These are phyloP conservation scores for Boletus sp. DNA, from an alignment of 768 basidiomycete species.

Conservation along the genomic window DNA sequence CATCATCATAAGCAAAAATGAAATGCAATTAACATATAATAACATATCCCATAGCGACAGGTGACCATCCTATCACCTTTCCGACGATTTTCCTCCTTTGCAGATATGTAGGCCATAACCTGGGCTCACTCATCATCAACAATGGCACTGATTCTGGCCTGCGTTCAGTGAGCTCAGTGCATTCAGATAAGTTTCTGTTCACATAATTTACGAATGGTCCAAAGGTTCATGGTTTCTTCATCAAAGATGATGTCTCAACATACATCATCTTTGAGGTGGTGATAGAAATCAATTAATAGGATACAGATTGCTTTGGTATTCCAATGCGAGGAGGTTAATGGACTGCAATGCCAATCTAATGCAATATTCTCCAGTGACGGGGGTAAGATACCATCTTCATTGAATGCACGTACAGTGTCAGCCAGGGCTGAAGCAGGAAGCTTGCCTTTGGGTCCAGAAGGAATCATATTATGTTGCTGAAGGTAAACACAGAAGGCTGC, in stretches of 20 bases:
- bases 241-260: neutral
- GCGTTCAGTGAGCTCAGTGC: neutral
- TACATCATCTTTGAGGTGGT: neutral
- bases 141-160: neutral
- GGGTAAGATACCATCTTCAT: neutral
- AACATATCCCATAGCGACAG: neutral
- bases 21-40: no score
- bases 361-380: neutral
- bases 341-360: neutral
- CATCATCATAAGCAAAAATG: no score
- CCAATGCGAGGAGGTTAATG: neutral
- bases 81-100: neutral
- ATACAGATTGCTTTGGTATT: neutral
- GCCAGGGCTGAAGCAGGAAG: no score
- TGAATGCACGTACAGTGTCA: neutral
- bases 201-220: neutral
- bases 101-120: neutral
- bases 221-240: neutral
- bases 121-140: neutral
- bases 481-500: neutral
- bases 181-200: neutral
- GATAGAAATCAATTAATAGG: neutral
- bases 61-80: neutral
- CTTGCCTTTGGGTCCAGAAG: neutral
- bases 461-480: neutral